Percentiles rank a stretch among this genome's conserved stretches.
These are phyloP conservation scores for Magnaporthiopsis incrustans DNA, from an alignment of 2,329 filamentous ascomycete genomes.

Conservation along the genomic window DNA sequence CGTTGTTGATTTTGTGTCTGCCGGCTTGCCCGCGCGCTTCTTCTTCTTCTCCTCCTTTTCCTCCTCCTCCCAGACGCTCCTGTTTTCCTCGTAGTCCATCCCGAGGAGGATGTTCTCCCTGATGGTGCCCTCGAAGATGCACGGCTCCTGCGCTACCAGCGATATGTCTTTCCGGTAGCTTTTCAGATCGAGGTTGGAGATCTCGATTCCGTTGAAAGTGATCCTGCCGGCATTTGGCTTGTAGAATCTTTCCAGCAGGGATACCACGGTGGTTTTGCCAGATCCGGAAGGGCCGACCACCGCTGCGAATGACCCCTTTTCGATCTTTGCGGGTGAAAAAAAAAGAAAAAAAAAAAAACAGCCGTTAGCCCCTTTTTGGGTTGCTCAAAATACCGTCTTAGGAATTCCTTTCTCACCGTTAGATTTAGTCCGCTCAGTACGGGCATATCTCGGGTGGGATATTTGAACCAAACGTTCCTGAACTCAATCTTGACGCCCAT, in stretches of 20 bases:
- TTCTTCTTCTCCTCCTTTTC: not conserved
- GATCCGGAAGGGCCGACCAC: constrained; percentile 24
- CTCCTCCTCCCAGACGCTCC: constrained; percentile 12
- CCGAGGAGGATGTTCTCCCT: constrained; percentile 24
- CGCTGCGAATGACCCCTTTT: constrained; percentile 24
- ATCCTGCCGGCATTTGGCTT: constrained; percentile 40
- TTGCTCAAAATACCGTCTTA: not conserved
- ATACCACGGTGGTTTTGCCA: constrained; percentile 35
- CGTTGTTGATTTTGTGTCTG: too few relatives aligned
- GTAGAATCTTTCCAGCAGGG: constrained; percentile 34
- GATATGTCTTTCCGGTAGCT: constrained; percentile 46
- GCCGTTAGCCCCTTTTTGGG: too few relatives aligned
- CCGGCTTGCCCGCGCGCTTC: not conserved
- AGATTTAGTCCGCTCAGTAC: constrained; percentile 57
- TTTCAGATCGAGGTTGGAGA: constrained; percentile 41
- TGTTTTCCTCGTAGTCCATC: constrained; percentile 14
- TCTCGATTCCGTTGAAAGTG: constrained; percentile 47
- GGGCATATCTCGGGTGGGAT: constrained; percentile 61
- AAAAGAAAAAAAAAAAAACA: too few relatives aligned
- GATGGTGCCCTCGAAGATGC: constrained; percentile 45
- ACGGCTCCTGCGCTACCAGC: constrained; percentile 52
- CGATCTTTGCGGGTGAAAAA: constrained; percentile 12
- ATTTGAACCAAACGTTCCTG: constrained; percentile 60
- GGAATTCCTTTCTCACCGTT: constrained; percentile 32
- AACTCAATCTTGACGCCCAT: constrained; percentile 48